Evolutionary conservation across 176 grass and related monocot species (phyloP).

Genomic region (Themeda triandra): DNA sequence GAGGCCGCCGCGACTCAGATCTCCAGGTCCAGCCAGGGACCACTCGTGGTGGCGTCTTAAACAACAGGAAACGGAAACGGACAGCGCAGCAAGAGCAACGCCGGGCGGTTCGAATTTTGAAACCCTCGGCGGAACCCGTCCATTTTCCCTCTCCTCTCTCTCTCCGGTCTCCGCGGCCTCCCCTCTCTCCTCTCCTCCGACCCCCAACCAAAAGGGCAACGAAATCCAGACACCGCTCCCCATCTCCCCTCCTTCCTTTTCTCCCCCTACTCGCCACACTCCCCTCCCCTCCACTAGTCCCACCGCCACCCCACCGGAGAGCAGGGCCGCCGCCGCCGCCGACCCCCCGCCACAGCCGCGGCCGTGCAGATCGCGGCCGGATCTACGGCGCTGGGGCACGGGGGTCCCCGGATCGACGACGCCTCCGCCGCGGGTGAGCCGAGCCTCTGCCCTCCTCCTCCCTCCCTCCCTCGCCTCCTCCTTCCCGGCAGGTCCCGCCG

Average conservation of each 20-base stretch:
- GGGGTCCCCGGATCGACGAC: constrained; percentile 23
- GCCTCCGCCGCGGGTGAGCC: constrained; percentile 22
- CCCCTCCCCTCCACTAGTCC: background rate
- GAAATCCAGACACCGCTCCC: background rate
- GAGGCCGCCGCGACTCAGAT: background rate
- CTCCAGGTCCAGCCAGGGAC: background rate
- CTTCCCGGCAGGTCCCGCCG: background rate
- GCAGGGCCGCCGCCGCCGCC: background rate
- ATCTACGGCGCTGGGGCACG: constrained; percentile 23
- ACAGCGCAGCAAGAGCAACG: background rate
- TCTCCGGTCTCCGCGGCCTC: background rate
- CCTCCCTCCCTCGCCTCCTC: too few relatives aligned
- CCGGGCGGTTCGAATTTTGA: constrained; percentile 27
- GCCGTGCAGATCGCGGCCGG: constrained; percentile 14
- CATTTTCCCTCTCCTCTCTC: constrained; percentile 17
- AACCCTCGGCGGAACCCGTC: background rate
- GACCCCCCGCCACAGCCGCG: background rate
- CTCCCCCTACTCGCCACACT: background rate
- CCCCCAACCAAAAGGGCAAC: constrained; percentile 14
- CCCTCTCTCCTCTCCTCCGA: background rate
- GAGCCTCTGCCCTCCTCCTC: background rate
- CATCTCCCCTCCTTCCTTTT: background rate
- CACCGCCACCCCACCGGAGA: background rate
- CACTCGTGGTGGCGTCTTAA: background rate
- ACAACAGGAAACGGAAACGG: background rate